Percentiles rank a stretch among this genome's conserved stretches.
These are phyloP conservation scores for Plasmodium vivax DNA, from an alignment of 169 alveolate species.

Conservation along the genomic window DNA sequence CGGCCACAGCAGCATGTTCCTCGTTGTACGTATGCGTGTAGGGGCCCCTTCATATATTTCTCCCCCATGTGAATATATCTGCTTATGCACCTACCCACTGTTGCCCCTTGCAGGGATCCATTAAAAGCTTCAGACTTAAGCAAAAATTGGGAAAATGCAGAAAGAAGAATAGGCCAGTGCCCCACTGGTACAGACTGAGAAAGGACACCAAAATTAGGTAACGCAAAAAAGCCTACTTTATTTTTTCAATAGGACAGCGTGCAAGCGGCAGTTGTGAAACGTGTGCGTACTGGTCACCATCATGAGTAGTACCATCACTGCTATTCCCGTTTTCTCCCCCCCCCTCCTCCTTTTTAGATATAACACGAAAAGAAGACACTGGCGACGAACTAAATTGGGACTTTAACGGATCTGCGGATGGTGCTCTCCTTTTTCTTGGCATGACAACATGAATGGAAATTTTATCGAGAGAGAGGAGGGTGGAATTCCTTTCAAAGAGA, in stretches of 20 bases:
- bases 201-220: slow-evolving; percentile 94
- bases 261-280: neutral
- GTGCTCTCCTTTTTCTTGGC: neutral
- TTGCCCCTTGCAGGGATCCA: slow-evolving; percentile 89
- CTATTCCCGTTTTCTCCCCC: neutral
- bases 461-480: neutral
- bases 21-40: neutral
- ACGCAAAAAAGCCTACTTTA: neutral
- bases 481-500: neutral
- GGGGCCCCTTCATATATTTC: neutral
- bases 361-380: slow-evolving; percentile 95
- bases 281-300: neutral
- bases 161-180: slow-evolving; percentile 96
- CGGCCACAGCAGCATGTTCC: neutral
- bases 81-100: neutral
- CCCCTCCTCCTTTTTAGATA: slow-evolving; percentile 81
- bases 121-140: slow-evolving; percentile 92
- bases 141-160: slow-evolving; percentile 93
- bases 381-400: slow-evolving; percentile 97
- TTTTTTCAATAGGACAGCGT: neutral
- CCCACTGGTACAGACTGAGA: slow-evolving; percentile 96
- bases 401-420: slow-evolving; percentile 79
- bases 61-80: neutral
- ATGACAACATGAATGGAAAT: neutral
- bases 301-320: neutral